These are phyloP conservation scores for Xylaria hypoxylon DNA, from an alignment of 2,329 filamentous ascomycete genomes.

Conservation along the genomic window DNA sequence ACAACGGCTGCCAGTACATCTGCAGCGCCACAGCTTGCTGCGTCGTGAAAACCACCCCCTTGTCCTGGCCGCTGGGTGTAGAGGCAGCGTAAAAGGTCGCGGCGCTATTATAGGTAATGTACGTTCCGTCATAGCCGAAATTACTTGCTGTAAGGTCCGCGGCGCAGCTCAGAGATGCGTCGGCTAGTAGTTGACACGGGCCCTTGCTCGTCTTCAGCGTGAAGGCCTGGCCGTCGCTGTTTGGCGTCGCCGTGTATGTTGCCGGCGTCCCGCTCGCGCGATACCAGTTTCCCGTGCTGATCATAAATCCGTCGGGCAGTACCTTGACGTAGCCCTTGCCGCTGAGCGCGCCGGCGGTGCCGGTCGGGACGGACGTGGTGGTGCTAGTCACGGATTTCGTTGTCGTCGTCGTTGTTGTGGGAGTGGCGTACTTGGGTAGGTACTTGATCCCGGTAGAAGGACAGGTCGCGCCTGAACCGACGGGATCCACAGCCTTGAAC, in stretches of 20 bases:
- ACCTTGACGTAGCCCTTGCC: constrained; percentile 72
- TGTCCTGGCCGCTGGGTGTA: constrained; percentile 31
- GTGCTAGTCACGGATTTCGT: constrained; percentile 34
- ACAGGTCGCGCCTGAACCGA: constrained; percentile 68
- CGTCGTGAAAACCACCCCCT: constrained; percentile 31
- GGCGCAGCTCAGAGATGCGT: constrained; percentile 36
- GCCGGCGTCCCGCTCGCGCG: constrained; percentile 35
- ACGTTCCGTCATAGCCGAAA: constrained; percentile 35
- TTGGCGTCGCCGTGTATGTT: constrained; percentile 34
- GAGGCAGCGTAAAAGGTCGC: constrained; percentile 35
- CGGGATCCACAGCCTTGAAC: constrained; percentile 67
- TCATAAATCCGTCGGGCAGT: constrained; percentile 33
- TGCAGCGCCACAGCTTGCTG: constrained; percentile 32
- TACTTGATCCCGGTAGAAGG: constrained; percentile 73
- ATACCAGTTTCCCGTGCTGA: constrained; percentile 37
- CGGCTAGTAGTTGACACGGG: constrained; percentile 31
- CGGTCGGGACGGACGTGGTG: constrained; percentile 51
- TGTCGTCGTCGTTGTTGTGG: constrained; percentile 22
- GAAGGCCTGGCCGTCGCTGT: constrained; percentile 22
- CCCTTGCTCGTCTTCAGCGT: constrained; percentile 39
- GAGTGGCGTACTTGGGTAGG: constrained; percentile 62
- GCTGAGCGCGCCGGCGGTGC: constrained; percentile 52
- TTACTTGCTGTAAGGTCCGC: constrained; percentile 17
- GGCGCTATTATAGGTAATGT: constrained; percentile 31
- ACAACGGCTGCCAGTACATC: constrained; percentile 37